A percentile compares a stretch with the other conserved stretches of the same genome.
These are phyloP conservation scores for Alisma plantagoaquatica DNA, from an alignment of 106 monocot genomes.

Conservation along the genomic window DNA sequence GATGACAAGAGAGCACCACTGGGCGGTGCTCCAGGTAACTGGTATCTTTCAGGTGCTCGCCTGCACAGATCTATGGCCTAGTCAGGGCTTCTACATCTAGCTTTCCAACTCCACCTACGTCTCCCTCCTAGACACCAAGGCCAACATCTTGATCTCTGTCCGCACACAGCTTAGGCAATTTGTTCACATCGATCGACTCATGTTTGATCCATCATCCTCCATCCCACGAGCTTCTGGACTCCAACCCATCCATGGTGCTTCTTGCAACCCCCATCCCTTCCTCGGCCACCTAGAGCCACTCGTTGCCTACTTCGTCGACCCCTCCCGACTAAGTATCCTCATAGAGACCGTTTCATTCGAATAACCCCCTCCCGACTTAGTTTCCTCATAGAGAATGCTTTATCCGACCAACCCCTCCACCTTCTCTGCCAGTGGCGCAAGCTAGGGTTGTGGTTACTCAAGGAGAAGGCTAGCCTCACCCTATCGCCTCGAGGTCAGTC, in stretches of 20 bases:
- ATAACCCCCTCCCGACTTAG: too few species aligned
- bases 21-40: slow-evolving; percentile 68
- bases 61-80: slow-evolving; percentile 52
- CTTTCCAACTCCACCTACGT: slow-evolving; percentile 97
- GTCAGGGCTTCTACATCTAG: slow-evolving; percentile 69
- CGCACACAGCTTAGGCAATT: slow-evolving; percentile 72
- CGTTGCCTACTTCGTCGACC: slow-evolving; percentile 30
- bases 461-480: too few species aligned
- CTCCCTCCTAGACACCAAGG: slow-evolving; percentile 43
- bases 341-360: slow-evolving; percentile 52
- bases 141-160: slow-evolving; percentile 40
- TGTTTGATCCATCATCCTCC: slow-evolving; percentile 43
- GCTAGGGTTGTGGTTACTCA: too few species aligned
- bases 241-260: slow-evolving; percentile 36
- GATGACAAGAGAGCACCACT: slow-evolving; percentile 62
- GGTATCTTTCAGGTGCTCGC: slow-evolving; percentile 66
- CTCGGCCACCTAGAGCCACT: slow-evolving; percentile 18
- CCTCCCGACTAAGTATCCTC: slow-evolving; percentile 34
- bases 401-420: too few species aligned
- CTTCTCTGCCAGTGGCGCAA: slow-evolving; percentile 12
- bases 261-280: slow-evolving; percentile 33
- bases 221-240: slow-evolving; percentile 52
- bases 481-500: slow-evolving; percentile 19
- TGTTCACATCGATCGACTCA: slow-evolving; percentile 64
- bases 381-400: too few species aligned